phyloP scores from a whole-genome alignment of 768 basidiomycete species.

The Boletus eberwhitei region DNA sequence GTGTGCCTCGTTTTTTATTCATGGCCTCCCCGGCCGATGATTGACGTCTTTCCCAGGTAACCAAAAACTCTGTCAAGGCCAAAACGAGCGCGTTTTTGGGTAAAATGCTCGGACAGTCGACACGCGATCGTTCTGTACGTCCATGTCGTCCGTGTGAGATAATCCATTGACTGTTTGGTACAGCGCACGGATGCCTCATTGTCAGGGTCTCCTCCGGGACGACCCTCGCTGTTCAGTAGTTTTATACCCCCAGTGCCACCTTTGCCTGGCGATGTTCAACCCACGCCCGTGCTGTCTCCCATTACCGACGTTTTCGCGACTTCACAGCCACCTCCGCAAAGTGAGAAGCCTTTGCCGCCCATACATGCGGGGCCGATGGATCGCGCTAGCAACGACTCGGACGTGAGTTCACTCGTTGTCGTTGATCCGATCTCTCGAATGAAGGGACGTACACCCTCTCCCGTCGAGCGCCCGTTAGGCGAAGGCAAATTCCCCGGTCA shows the following conservation, averaged over 20 bases:
- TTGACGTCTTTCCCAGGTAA: constrained; percentile 12
- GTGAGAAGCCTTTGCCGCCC: constrained; percentile 63
- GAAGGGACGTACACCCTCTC: constrained; percentile 32
- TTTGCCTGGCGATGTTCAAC: constrained; percentile 44
- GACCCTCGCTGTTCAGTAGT: constrained; percentile 34
- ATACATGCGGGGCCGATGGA: constrained; percentile 40
- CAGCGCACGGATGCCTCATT: constrained; percentile 56
- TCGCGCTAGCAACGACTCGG: constrained; percentile 40
- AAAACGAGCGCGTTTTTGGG: constrained; percentile 82
- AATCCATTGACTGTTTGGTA: constrained; percentile 14
- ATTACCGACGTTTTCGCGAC: constrained; percentile 51
- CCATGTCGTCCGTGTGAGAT: constrained; percentile 2
- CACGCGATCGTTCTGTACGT: constrained; percentile 68
- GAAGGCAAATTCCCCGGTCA: constrained; percentile 30
- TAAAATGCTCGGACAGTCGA: constrained; percentile 69
- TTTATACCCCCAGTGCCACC: constrained; percentile 44
- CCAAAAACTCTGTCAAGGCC: constrained; percentile 64
- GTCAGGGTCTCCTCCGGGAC: constrained; percentile 22
- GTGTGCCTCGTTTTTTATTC: constrained; percentile 27
- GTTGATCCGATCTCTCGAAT: constrained; percentile 46
- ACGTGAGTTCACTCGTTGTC: constrained; percentile 57
- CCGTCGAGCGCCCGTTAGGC: constrained; percentile 26
- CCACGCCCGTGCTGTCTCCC: constrained; percentile 40
- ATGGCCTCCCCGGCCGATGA: neutral
- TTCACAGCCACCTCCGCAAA: constrained; percentile 32